phyloP scores from a whole-genome alignment of 1,284 basidiomycete species.

The Spongiforma sp. region DNA sequence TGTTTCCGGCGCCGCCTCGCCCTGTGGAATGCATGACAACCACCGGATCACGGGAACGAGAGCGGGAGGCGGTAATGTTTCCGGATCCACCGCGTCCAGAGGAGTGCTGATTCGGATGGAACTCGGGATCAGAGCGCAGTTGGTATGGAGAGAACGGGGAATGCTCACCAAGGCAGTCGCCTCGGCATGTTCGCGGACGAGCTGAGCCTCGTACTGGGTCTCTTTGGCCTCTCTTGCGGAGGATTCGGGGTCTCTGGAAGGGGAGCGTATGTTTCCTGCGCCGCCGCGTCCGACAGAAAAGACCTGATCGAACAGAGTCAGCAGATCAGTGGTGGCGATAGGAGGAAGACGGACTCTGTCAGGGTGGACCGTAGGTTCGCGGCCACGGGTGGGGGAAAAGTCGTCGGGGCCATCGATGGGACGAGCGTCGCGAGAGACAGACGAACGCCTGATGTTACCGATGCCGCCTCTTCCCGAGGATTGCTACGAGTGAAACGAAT shows the following conservation, averaged over 20 bases:
- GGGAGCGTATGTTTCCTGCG: slow-evolving; percentile 77
- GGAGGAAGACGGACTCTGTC: slow-evolving; percentile 35
- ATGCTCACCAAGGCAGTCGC: slow-evolving; percentile 44
- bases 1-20: slow-evolving; percentile 74
- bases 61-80: slow-evolving; percentile 37
- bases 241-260: slow-evolving; percentile 57
- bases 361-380: slow-evolving; percentile 51
- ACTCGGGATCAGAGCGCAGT: background rate
- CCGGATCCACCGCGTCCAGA: slow-evolving; percentile 41
- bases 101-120: slow-evolving; percentile 48
- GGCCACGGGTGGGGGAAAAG: slow-evolving; percentile 49
- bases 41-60: slow-evolving; percentile 40
- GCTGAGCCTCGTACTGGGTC: slow-evolving; percentile 46
- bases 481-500: slow-evolving; percentile 39
- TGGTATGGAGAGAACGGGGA: background rate
- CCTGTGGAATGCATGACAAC: slow-evolving; percentile 54
- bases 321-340: background rate
- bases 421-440: slow-evolving; percentile 45
- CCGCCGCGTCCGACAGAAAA: slow-evolving; percentile 77
- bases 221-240: slow-evolving; percentile 29
- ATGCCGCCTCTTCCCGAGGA: slow-evolving; percentile 71
- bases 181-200: slow-evolving; percentile 49
- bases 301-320: slow-evolving; percentile 38
- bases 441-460: slow-evolving; percentile 65
- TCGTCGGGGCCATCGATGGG: slow-evolving; percentile 48